phyloP scores from a whole-genome alignment of 148 eudicot species.

The Polygonum maritimum region DNA sequence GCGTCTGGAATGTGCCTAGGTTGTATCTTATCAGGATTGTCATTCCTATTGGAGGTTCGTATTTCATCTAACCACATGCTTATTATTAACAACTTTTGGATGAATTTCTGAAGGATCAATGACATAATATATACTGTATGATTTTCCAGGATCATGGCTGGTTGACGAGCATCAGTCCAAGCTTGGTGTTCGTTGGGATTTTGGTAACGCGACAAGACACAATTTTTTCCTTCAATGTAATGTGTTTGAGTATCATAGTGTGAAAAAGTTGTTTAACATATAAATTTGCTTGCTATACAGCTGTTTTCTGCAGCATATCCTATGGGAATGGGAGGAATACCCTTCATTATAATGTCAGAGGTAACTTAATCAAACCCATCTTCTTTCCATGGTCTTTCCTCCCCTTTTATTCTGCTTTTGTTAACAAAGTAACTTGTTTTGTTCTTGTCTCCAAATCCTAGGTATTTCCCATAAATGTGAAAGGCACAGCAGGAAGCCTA shows the following conservation, averaged over 20 bases:
- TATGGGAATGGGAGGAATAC: conserved; percentile 31
- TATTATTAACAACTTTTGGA: not conserved
- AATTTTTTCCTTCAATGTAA: not conserved
- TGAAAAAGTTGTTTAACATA: no score
- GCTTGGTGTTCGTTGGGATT: conserved; percentile 21
- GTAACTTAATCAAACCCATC: not conserved
- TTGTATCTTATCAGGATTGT: conserved; percentile 15
- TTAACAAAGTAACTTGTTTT: not conserved
- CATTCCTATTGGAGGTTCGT: conserved; percentile 14
- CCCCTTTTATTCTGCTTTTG: not conserved
- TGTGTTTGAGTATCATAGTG: no score
- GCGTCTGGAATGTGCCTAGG: conserved; percentile 12
- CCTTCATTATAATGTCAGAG: conserved; percentile 28
- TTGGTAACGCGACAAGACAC: conserved; percentile 8
- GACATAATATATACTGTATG: not conserved
- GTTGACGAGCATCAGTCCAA: conserved; percentile 20
- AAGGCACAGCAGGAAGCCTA: conserved; percentile 18
- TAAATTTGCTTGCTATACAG: conserved; percentile 8
- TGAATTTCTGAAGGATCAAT: not conserved
- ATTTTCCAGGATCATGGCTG: conserved; percentile 19
- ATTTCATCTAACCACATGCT: not conserved
- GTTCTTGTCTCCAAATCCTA: not conserved
- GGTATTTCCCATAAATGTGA: conserved; percentile 18
- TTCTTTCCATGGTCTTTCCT: not conserved
- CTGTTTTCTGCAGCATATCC: conserved; percentile 19